Conservation (phyloP, 2,329 filamentous ascomycete genomes). For the Colletotrichum euphorbiae region DNA sequence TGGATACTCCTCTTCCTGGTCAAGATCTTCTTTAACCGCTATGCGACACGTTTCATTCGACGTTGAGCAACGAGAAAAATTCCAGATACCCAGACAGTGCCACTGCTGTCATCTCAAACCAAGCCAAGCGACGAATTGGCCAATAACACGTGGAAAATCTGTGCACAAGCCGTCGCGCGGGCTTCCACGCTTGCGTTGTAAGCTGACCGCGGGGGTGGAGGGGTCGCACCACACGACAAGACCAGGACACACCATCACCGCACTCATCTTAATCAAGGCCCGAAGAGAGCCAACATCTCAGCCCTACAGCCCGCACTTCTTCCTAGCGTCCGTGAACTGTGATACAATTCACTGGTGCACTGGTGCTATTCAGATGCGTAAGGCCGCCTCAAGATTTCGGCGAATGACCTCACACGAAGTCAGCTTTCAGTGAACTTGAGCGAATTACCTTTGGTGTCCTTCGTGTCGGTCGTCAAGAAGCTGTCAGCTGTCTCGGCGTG, state of each 20-base stretch:
- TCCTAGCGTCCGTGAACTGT: not conserved
- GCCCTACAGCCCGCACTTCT: conserved; percentile 11
- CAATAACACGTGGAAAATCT: not conserved
- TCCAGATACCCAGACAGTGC: not conserved
- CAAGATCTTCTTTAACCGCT: not conserved
- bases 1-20: not conserved
- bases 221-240: not conserved
- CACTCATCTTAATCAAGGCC: not conserved
- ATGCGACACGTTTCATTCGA: not conserved
- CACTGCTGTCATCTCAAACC: not conserved
- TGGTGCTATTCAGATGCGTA: not conserved
- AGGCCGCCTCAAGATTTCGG: too few species aligned
- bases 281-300: conserved; percentile 6
- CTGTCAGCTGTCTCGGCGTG: conserved; percentile 2
- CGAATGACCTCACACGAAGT: not conserved
- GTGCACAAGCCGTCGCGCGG: not conserved
- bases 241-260: not conserved
- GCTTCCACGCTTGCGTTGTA: conserved; percentile 1
- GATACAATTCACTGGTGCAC: not conserved
- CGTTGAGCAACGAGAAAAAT: not conserved
- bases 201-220: conserved; percentile 23
- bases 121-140: not conserved
- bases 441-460: not conserved
- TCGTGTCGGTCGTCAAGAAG: not conserved
- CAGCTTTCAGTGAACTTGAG: not conserved